These are phyloP conservation scores for Chloromonas sp. DNA, from an alignment of 163 green algal genomes.

Conservation along the genomic window DNA sequence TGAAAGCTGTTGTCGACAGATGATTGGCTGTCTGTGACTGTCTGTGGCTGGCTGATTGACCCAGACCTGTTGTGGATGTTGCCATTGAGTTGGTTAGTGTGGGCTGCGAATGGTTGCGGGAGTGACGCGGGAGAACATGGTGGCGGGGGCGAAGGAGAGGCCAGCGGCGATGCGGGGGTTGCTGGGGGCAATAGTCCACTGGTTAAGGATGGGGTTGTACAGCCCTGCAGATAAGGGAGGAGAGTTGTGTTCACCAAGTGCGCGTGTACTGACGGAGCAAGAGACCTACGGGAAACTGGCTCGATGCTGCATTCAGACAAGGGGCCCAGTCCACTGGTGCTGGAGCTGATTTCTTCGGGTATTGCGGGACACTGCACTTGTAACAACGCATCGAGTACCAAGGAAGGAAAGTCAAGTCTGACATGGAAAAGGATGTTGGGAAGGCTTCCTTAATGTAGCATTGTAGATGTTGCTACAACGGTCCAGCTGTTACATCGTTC, in stretches of 20 bases:
- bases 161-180: slow-evolving; percentile 21
- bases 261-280: not conserved
- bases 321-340: not conserved
- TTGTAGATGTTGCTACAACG: too few species aligned
- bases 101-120: slow-evolving; percentile 21
- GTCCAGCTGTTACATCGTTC: too few species aligned
- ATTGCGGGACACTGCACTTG: too few species aligned
- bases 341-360: too few species aligned
- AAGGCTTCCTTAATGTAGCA: too few species aligned
- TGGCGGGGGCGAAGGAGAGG: slow-evolving; percentile 35
- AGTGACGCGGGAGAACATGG: slow-evolving; percentile 24
- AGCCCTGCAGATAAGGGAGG: not conserved
- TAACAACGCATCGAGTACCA: too few species aligned
- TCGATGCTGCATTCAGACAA: not conserved
- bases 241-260: not conserved
- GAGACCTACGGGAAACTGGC: not conserved
- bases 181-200: slow-evolving; percentile 27
- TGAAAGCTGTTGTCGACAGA: too few species aligned
- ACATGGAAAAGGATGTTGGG: too few species aligned
- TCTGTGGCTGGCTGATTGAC: too few species aligned
- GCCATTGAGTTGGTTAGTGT: not conserved
- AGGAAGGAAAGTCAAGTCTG: too few species aligned
- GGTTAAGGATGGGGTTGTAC: slow-evolving; percentile 12
- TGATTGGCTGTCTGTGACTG: too few species aligned
- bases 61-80: too few species aligned